phyloP scores from a whole-genome alignment of 2,329 filamentous ascomycete species.

The Simplicillium sp. region DNA sequence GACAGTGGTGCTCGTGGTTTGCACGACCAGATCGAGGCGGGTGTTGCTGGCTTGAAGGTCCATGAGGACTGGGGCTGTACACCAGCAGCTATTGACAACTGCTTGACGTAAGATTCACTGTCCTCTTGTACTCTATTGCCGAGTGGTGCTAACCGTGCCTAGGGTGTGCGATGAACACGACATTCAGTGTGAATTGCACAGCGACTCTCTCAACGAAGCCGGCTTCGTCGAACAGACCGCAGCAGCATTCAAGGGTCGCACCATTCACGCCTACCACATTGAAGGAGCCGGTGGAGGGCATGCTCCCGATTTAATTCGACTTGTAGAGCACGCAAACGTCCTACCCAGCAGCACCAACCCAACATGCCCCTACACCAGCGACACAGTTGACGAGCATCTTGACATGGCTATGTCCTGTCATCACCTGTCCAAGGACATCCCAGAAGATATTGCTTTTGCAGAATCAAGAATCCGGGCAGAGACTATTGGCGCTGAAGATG shows the following conservation, averaged over 20 bases:
- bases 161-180: conserved; percentile 81
- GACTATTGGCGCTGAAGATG: conserved; percentile 93
- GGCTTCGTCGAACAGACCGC: conserved; percentile 95
- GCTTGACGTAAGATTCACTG: conserved; percentile 38
- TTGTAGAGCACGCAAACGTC: conserved; percentile 82
- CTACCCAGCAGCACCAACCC: conserved; percentile 88
- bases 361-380: conserved; percentile 79
- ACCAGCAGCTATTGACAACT: conserved; percentile 83
- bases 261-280: conserved; percentile 95
- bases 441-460: conserved; percentile 91
- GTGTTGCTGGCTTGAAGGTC: conserved; percentile 83
- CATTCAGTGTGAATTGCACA: conserved; percentile 89
- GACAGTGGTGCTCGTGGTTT: conserved; percentile 64
- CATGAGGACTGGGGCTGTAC: conserved; percentile 96
- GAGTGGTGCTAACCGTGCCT: not conserved
- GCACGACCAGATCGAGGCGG: conserved; percentile 71
- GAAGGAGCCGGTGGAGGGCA: conserved; percentile 93
- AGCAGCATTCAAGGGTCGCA: conserved; percentile 72
- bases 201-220: conserved; percentile 91
- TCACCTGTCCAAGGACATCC: conserved; percentile 83
- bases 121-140: not conserved
- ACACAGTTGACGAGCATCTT: conserved; percentile 91
- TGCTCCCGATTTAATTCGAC: conserved; percentile 89
- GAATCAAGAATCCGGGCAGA: conserved; percentile 91
- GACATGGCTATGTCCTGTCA: conserved; percentile 99